Evolutionary conservation across 345 rosid species (phyloP).

Genomic region (Boechera retrofracta): DNA sequence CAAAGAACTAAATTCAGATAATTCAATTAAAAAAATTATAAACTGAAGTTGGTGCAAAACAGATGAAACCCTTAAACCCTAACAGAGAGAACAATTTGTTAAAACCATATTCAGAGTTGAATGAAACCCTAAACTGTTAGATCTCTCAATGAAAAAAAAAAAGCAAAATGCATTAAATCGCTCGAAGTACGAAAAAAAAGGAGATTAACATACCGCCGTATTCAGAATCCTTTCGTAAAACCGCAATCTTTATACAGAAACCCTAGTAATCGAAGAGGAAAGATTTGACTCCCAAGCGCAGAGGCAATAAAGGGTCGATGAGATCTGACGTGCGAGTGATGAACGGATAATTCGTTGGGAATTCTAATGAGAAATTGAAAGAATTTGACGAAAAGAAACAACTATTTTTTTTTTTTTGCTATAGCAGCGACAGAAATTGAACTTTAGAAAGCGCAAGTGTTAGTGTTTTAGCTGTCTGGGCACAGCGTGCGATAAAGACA

Average conservation of each 20-base stretch:
- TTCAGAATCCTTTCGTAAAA: constrained; percentile 8
- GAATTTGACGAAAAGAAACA: background rate
- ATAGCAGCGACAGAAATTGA: constrained; percentile 24
- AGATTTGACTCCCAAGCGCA: constrained; percentile 11
- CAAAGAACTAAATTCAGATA: background rate
- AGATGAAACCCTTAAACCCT: background rate
- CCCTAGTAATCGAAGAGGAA: background rate
- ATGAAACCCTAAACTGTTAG: constrained; percentile 30
- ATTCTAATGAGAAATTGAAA: background rate
- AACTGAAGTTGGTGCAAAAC: background rate
- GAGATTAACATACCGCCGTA: constrained; percentile 31
- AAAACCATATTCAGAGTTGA: background rate
- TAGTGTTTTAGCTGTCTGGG: constrained; percentile 21
- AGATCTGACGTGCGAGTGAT: constrained; percentile 28
- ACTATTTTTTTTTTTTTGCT: background rate
- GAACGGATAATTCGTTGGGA: constrained; percentile 2
- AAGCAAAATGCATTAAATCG: background rate
- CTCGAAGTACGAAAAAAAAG: background rate
- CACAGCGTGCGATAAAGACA: constrained; percentile 28
- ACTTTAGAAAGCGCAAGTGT: background rate
- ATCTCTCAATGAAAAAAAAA: constrained; percentile 11
- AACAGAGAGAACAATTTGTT: background rate
- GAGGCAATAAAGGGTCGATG: constrained; percentile 1
- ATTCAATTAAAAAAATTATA: background rate
- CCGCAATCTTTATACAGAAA: background rate